phyloP scores from a whole-genome alignment of 768 basidiomycete genomes.

The Suillus occidentalis region DNA sequence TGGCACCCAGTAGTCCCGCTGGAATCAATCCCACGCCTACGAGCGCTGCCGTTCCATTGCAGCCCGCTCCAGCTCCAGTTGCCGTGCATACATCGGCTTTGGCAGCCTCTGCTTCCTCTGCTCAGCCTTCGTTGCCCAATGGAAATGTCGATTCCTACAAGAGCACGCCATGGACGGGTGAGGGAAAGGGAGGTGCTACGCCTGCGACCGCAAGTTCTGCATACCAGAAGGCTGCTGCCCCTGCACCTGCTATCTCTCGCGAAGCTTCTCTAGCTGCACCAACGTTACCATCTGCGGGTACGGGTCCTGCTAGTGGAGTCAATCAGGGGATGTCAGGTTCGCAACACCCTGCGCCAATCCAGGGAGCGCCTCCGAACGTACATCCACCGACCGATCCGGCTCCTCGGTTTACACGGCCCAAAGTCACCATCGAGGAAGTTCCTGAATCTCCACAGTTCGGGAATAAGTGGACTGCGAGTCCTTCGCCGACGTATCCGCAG shows the following conservation, averaged over 20 bases:
- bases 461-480: constrained; percentile 13
- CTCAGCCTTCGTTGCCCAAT: not conserved
- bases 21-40: not conserved
- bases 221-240: not conserved
- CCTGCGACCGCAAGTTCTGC: not conserved
- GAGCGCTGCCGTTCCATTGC: not conserved
- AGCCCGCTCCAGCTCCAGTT: not conserved
- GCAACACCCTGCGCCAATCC: not conserved
- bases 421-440: constrained; percentile 30
- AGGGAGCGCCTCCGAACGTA: not conserved
- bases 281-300: not conserved
- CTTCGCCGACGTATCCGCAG: constrained; percentile 9
- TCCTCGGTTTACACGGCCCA: constrained; percentile 20
- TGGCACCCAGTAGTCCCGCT: not conserved
- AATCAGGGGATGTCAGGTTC: not conserved
- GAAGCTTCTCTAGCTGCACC: not conserved
- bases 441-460: constrained; percentile 19
- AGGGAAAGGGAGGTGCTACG: not conserved
- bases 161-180: not conserved
- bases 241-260: not conserved
- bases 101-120: not conserved
- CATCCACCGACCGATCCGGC: constrained; percentile 10
- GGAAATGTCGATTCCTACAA: not conserved
- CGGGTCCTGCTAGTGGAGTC: not conserved
- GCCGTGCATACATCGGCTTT: not conserved